These are phyloP conservation scores for Flaveria brownii DNA, from an alignment of 129 eudicot species.

Conservation along the genomic window DNA sequence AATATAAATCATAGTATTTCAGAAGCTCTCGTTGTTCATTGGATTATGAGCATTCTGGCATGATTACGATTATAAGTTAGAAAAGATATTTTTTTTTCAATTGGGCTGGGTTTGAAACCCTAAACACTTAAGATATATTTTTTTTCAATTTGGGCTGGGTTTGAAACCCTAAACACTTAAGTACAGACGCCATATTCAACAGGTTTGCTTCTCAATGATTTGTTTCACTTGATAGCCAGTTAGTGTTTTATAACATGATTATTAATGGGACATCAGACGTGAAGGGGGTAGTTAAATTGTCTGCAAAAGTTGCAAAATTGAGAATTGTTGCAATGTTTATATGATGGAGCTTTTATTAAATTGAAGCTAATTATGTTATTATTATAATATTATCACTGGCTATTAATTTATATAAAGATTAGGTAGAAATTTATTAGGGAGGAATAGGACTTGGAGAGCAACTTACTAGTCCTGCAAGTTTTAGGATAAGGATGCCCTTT, in stretches of 20 bases:
- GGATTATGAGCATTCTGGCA: background rate
- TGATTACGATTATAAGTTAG: background rate
- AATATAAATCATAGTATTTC: background rate
- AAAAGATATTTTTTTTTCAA: background rate
- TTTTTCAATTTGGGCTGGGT: no score
- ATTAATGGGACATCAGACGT: background rate
- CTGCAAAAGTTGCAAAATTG: background rate
- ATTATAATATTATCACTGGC: background rate
- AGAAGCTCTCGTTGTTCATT: background rate
- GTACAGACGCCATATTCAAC: background rate
- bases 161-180: background rate
- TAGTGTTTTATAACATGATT: background rate
- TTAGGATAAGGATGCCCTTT: background rate
- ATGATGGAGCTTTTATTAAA: background rate
- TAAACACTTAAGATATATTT: no score
- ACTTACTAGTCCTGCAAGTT: background rate
- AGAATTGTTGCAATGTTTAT: conserved; percentile 2
- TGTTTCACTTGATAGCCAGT: background rate
- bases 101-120: background rate
- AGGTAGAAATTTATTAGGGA: background rate
- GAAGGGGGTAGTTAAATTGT: background rate
- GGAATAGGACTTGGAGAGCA: background rate
- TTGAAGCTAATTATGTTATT: background rate
- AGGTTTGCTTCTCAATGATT: background rate
- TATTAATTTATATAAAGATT: background rate